Evolutionary conservation across 2,329 filamentous ascomycete genomes (phyloP).

Genomic region (Colletotrichum abscissum): DNA sequence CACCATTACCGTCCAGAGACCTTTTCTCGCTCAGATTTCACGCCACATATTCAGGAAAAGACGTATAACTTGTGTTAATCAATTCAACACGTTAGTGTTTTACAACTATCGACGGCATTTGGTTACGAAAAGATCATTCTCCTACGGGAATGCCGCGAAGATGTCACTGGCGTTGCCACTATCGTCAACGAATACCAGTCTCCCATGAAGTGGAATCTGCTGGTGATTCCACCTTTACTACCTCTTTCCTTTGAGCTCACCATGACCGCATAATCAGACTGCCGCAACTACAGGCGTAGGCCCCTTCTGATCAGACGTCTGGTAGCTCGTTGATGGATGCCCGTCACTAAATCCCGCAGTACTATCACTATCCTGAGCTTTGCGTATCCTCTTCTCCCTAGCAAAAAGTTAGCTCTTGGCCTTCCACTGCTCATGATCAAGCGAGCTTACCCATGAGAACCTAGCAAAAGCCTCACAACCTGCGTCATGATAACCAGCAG

Average conservation of each 20-base stretch:
- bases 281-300: background rate
- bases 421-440: background rate
- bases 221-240: accelerated
- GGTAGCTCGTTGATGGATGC: background rate
- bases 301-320: background rate
- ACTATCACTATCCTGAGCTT: background rate
- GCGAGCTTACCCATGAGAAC: background rate
- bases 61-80: too few relatives aligned
- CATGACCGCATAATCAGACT: background rate
- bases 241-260: too few relatives aligned
- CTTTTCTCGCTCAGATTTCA: too few relatives aligned
- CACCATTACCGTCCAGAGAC: too few relatives aligned
- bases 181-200: too few relatives aligned
- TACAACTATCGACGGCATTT: too few relatives aligned
- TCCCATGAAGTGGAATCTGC: too few relatives aligned
- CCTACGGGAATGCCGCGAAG: too few relatives aligned
- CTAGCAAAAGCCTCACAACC: constrained; percentile 37
- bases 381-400: background rate
- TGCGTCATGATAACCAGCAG: constrained; percentile 41
- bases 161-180: too few relatives aligned
- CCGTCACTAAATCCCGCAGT: background rate
- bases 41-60: too few relatives aligned
- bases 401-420: background rate
- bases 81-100: too few relatives aligned
- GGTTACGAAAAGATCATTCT: too few relatives aligned